A percentile compares a stretch with the other conserved stretches of the same genome.
phyloP scores from a whole-genome alignment of 2,329 filamentous ascomycete genomes.

The Lasiodiplodia sp. region DNA sequence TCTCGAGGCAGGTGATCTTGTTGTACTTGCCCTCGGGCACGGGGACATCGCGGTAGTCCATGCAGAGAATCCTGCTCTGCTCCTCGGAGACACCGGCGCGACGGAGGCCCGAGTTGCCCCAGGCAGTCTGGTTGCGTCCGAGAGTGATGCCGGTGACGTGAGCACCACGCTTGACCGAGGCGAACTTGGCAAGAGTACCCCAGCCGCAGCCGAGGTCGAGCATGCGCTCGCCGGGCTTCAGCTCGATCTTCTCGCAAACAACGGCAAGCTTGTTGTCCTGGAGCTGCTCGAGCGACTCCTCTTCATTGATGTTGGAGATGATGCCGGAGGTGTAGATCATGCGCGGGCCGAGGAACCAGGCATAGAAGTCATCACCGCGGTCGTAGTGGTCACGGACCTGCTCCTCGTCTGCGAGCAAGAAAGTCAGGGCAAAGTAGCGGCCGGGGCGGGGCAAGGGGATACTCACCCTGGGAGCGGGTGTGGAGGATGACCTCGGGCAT shows the following conservation, averaged over 20 bases:
- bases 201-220: slow-evolving; percentile 98
- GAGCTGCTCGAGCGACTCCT: slow-evolving; percentile 91
- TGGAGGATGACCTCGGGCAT: slow-evolving; percentile 92
- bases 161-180: slow-evolving; percentile 89
- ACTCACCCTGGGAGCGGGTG: slow-evolving; percentile 81
- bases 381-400: slow-evolving; percentile 98
- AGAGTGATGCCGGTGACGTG: slow-evolving; percentile 89
- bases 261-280: slow-evolving; percentile 97
- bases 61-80: slow-evolving; percentile 91
- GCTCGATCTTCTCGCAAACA: slow-evolving; percentile 93
- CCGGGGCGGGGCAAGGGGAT: not conserved
- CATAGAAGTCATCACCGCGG: slow-evolving; percentile 97
- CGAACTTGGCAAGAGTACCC: slow-evolving; percentile 94
- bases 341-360: slow-evolving; percentile 95
- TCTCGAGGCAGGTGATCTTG: slow-evolving; percentile 97
- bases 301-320: slow-evolving; percentile 84
- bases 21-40: slow-evolving; percentile 80
- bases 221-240: slow-evolving; percentile 80
- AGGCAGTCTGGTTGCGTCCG: slow-evolving; percentile 93
- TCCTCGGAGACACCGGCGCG: slow-evolving; percentile 82
- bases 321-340: slow-evolving; percentile 99
- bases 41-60: slow-evolving; percentile 96
- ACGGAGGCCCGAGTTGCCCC: slow-evolving; percentile 90
- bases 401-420: slow-evolving; percentile 78
- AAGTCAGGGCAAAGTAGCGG: slow-evolving; percentile 10